Evolutionary conservation across 345 rosid species (phyloP), one percentile per base, ranked within the genome.

Genomic region (Linum lewisii): DNA sequence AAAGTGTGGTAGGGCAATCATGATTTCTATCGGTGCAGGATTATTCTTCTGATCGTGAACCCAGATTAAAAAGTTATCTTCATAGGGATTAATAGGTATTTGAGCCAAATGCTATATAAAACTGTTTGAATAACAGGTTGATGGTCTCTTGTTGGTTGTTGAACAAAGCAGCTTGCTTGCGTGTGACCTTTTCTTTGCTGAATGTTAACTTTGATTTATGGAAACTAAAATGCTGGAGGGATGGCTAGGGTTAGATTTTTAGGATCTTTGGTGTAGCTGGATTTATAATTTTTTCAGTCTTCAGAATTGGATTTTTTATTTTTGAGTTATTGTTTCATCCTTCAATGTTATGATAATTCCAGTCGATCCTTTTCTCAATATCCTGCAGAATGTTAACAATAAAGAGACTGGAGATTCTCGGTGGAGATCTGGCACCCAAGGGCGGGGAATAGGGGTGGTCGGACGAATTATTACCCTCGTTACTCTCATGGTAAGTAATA

Each of bases 361-460:
- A 16, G 47, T 42, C 13, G 18, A 7, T 61, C 21, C 7, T 49
- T 21, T 13, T 60, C 6, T 63, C 65, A 45, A 63, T 60, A 51
- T 68, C 8, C 47, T 72, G 62, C 88, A 85, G 96, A 82, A 54
- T 68, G 51, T 36, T 62, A 78, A 65, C 75, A 83, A 65, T 77
- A 84, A 72, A 82, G 96, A 81, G 73, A 63, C 86, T 56, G 77
- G 79, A 50, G 98, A 86, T 67, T 24, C 90, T 64, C 87, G 75
- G 50, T 74, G 88, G 92, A 83, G 79, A 72, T 70, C 92, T 76
- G 76, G 88, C 61, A 65, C 79, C 20, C 78, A 74, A 26, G 83
- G 86, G 42, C 78, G 82, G 57, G 98, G 88, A 29, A 75, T 45
- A 81, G 83, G 79, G 82, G 81, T 59, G 83, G 78, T 59, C 82